phyloP scores from a whole-genome alignment of 352 stramenopile genomes.

The Pythium volutum region DNA sequence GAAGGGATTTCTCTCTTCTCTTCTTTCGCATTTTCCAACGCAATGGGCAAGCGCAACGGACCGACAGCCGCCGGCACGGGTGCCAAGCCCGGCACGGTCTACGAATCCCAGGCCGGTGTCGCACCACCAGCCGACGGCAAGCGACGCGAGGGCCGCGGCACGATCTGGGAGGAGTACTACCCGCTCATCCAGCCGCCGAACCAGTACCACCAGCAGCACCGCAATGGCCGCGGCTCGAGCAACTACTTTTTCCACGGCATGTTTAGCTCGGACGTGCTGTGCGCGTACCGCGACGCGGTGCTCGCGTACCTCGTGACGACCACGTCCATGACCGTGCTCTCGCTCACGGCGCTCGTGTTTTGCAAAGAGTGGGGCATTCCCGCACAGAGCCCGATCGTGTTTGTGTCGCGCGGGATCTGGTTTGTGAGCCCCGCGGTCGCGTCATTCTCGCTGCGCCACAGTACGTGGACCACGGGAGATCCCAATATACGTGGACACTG shows the following conservation, averaged over 20 bases:
- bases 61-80: constrained; percentile 8
- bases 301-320: constrained; percentile 77
- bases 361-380: constrained; percentile 79
- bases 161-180: constrained; percentile 89
- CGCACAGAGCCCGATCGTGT: constrained; percentile 48
- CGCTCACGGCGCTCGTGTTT: constrained; percentile 79
- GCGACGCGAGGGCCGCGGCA: constrained; percentile 19
- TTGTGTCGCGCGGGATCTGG: constrained; percentile 61
- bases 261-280: constrained; percentile 85
- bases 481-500: too few relatives aligned
- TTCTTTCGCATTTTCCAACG: background rate
- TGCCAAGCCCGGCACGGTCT: constrained; percentile 29
- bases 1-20: background rate
- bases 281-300: constrained; percentile 78
- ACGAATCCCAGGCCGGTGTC: constrained; percentile 25
- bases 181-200: constrained; percentile 80
- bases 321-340: constrained; percentile 76
- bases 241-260: constrained; percentile 89
- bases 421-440: constrained; percentile 65
- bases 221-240: constrained; percentile 63
- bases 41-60: constrained; percentile 26
- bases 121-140: constrained; percentile 21
- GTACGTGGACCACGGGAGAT: constrained; percentile 30
- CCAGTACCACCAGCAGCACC: constrained; percentile 75
- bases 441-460: constrained; percentile 71